A percentile compares a stretch with the other conserved stretches of the same genome.
These are phyloP conservation scores for Drechslerella coelobrocha DNA, from an alignment of 2,329 filamentous ascomycete genomes.

Conservation along the genomic window DNA sequence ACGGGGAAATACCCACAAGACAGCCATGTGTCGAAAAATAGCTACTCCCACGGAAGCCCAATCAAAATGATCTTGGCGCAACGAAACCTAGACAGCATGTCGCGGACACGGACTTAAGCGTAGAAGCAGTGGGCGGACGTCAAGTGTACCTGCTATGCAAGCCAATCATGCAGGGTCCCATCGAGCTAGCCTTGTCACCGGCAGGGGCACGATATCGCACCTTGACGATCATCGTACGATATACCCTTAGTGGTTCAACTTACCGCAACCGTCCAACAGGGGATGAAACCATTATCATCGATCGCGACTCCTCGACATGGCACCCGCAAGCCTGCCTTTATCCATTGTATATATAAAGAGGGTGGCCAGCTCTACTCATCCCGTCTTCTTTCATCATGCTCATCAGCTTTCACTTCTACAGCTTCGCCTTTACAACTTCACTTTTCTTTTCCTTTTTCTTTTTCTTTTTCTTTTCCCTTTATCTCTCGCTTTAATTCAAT, in stretches of 20 bases:
- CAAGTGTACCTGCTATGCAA: no score
- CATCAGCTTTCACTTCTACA: slow-evolving; percentile 38
- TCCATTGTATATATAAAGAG: not conserved
- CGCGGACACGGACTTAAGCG: no score
- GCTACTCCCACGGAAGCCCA: not conserved
- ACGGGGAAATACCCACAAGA: not conserved
- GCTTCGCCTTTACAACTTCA: slow-evolving; percentile 10
- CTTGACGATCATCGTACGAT: slow-evolving; percentile 13
- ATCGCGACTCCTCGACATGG: not conserved
- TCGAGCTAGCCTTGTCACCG: no score
- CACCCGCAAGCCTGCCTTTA: not conserved
- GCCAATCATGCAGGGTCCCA: no score
- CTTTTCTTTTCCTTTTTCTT: slow-evolving; percentile 16
- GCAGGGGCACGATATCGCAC: not conserved
- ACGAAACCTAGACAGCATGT: no score
- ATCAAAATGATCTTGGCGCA: not conserved
- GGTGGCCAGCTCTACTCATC: not conserved
- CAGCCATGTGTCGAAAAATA: not conserved
- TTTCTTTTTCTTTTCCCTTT: no score
- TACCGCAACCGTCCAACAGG: slow-evolving; percentile 23
- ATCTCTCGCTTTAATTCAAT: no score
- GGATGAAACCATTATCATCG: not conserved
- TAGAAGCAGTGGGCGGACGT: no score
- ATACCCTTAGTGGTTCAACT: slow-evolving; percentile 36
- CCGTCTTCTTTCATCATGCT: slow-evolving; percentile 16